phyloP scores from a whole-genome alignment of 2,329 filamentous ascomycete species.

The Microsporum canis region DNA sequence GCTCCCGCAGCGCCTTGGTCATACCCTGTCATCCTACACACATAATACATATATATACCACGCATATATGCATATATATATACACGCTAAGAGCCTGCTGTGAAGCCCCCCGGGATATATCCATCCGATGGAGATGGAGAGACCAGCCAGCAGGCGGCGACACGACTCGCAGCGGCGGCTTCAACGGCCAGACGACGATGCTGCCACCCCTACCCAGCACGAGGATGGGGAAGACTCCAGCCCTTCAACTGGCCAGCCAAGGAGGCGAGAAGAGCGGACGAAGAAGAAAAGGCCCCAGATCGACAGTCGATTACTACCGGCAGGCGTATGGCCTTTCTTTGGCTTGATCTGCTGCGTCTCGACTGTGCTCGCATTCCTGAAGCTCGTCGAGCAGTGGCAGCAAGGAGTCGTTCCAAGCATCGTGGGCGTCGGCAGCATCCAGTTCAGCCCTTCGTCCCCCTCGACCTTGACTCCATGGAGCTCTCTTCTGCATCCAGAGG shows the following conservation, averaged over 20 bases:
- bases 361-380: neutral
- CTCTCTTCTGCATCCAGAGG: conserved; percentile 31
- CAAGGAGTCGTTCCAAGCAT: neutral
- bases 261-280: neutral
- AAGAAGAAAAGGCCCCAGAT: neutral
- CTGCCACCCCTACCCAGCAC: neutral
- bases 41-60: no score
- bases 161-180: conserved; percentile 2
- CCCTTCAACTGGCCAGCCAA: neutral
- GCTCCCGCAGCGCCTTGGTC: no score
- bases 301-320: neutral
- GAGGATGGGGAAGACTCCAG: neutral
- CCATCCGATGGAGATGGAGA: conserved; percentile 4
- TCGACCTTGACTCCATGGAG: neutral
- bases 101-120: neutral
- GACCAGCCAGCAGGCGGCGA: conserved; percentile 8
- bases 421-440: neutral
- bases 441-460: neutral
- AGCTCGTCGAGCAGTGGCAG: neutral
- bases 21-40: no score
- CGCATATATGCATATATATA: no score
- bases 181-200: neutral
- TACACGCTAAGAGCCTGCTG: no score
- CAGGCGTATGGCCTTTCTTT: neutral
- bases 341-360: neutral